These are phyloP conservation scores for Fusarium sp. DNA, from an alignment of 2,329 filamentous ascomycete species.

Conservation along the genomic window DNA sequence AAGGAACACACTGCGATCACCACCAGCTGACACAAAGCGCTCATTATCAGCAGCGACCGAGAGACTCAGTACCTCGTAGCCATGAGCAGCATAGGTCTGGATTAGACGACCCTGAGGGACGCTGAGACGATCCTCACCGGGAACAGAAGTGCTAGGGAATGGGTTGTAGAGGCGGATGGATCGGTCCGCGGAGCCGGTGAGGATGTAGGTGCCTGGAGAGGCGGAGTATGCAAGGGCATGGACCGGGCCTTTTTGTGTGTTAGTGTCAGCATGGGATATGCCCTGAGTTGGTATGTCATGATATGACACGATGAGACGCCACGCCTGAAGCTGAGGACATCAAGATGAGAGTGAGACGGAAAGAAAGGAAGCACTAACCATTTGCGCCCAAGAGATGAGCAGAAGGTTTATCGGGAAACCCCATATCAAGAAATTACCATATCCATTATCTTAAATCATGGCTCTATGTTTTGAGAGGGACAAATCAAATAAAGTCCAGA, in stretches of 20 bases:
- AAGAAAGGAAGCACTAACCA: conserved; percentile 54
- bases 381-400: conserved; percentile 69
- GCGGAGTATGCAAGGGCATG: conserved; percentile 80
- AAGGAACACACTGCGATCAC: conserved; percentile 89
- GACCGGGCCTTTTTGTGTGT: conserved; percentile 66
- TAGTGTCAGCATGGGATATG: conserved; percentile 29
- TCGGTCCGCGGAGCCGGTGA: conserved; percentile 88
- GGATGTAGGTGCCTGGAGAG: conserved; percentile 78
- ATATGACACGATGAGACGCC: conserved; percentile 10
- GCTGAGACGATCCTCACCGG: conserved; percentile 40
- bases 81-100: conserved; percentile 89
- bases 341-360: not conserved
- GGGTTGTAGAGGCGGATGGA: conserved; percentile 89
- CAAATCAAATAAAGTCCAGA: not conserved
- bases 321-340: conserved; percentile 28
- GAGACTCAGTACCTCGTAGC: conserved; percentile 89
- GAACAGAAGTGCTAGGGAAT: conserved; percentile 58
- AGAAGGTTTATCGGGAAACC: conserved; percentile 60
- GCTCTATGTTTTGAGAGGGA: not conserved
- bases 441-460: conserved; percentile 35
- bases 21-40: conserved; percentile 86
- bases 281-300: not conserved
- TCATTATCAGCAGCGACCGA: conserved; percentile 81
- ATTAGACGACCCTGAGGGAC: conserved; percentile 72
- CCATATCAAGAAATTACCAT: conserved; percentile 49